Evolutionary conservation across 225 moss, liverwort and hornwort species (phyloP).

Genomic region (Bryoerythrophyllum caledonicum): DNA sequence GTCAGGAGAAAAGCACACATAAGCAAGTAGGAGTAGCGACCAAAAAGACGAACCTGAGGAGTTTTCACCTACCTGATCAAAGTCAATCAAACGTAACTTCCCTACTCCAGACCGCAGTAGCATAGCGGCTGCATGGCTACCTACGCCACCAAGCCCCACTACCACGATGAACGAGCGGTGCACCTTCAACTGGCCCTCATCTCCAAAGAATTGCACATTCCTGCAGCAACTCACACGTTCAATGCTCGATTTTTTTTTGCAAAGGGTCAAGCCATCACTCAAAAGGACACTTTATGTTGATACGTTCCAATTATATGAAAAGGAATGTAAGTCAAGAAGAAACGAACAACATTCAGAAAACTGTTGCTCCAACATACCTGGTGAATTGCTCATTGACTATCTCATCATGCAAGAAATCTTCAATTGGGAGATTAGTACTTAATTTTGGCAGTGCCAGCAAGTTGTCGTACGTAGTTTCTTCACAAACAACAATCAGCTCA

Average conservation of each 20-base stretch:
- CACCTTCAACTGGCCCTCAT: slow-evolving; percentile 88
- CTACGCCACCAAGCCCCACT: slow-evolving; percentile 96
- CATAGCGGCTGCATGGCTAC: slow-evolving; percentile 98
- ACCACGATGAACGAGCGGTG: slow-evolving; percentile 89
- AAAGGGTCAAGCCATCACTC: background rate
- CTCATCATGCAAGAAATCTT: slow-evolving; percentile 75
- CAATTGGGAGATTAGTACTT: slow-evolving; percentile 41
- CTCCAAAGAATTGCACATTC: slow-evolving; percentile 92
- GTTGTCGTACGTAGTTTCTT: slow-evolving; percentile 34
- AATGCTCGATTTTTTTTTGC: background rate
- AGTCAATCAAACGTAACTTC: slow-evolving; percentile 94
- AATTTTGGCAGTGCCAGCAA: slow-evolving; percentile 33
- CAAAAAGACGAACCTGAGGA: background rate
- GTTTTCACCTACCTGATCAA: slow-evolving; percentile 78
- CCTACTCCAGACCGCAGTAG: slow-evolving; percentile 92
- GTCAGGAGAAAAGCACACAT: background rate
- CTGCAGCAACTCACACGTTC: slow-evolving; percentile 42
- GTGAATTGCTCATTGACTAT: slow-evolving; percentile 95
- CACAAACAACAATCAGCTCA: slow-evolving; percentile 21
- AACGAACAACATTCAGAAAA: slow-evolving; percentile 9
- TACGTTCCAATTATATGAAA: background rate
- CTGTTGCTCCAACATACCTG: slow-evolving; percentile 49
- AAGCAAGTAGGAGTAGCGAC: slow-evolving; percentile 1
- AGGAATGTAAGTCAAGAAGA: background rate
- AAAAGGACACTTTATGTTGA: background rate